Base-by-base conservation (phyloP, 108 stramenopile genomes). In the Fragilaria radians region DNA sequence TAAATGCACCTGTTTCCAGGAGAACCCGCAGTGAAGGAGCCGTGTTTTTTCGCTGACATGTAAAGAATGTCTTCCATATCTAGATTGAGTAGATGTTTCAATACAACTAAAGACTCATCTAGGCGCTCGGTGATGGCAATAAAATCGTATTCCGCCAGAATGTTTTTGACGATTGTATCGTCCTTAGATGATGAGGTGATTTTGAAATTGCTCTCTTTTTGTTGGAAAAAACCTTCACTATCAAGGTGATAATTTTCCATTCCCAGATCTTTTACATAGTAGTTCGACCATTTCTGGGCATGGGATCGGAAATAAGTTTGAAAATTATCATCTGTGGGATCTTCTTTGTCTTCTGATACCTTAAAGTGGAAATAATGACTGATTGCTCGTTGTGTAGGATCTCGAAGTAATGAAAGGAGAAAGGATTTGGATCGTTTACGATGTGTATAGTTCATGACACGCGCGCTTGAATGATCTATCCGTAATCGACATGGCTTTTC, bases 311-410 rank as follows among this genome's bases (percentile, higher is more conserved):
- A 42, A 42, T 42, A 42, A 14, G 11, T 14, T 42, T 42, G 2
- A 22, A 67, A 66, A 31, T 64, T 55, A 29, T 49, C 68, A 3
- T 73, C 74, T 11, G 60, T 65, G 1, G 74, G 67, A 30, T 62
- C 42, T 31, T 46, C 28, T 19, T 62, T 47, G 24, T 63, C 18
- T 33, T 66, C 36, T 3, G 75, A 71, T 1, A 81, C 72, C 32
- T 45, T 34, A 48, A 77, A 74, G 48, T 81, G 75, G 52, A 71
- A 77, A 46, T 72, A 81, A 7, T 64, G 55, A 19, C 65, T 67
- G 4, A 76, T 63, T 47, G 59, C 69, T 28, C 79, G 72, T 51
- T 48, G 4, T 28, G 75, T 73, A 1, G 79, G 79, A 19, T 81
- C 69, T 27, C 79, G 63, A 4, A 81, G 0, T 28, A 81, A 46